These are phyloP conservation scores for Agaricus subrufescens DNA, from an alignment of 768 basidiomycete genomes.

Conservation along the genomic window DNA sequence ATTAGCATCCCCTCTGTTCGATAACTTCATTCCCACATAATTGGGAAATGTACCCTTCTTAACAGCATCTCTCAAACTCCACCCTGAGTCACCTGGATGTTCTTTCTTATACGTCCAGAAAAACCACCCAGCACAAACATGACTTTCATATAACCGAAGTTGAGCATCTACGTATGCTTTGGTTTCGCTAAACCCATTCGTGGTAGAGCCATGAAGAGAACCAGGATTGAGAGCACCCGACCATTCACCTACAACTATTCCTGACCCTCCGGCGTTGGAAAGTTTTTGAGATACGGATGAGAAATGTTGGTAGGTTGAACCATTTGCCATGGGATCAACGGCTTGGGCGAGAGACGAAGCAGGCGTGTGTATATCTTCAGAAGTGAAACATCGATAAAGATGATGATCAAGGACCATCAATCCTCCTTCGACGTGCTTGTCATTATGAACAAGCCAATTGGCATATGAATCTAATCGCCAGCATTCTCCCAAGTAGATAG, in stretches of 20 bases:
- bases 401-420: constrained; percentile 75
- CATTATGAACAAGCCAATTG: constrained; percentile 37
- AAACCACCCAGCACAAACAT: constrained; percentile 66
- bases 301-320: constrained; percentile 31
- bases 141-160: constrained; percentile 54
- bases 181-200: constrained; percentile 26
- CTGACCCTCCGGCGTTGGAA: constrained; percentile 22
- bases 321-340: constrained; percentile 19
- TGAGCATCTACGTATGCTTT: constrained; percentile 56
- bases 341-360: constrained; percentile 46
- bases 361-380: constrained; percentile 46
- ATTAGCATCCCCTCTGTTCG: constrained; percentile 3
- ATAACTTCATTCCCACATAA: constrained; percentile 38
- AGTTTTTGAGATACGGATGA: constrained; percentile 26
- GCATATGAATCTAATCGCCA: constrained; percentile 70
- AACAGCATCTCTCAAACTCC: constrained; percentile 67
- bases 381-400: constrained; percentile 77
- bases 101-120: constrained; percentile 86
- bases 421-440: constrained; percentile 9
- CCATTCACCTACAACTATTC: constrained; percentile 73
- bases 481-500: constrained; percentile 71
- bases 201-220: constrained; percentile 34
- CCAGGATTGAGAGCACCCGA: constrained; percentile 69
- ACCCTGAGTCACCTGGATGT: constrained; percentile 60
- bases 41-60: constrained; percentile 57